Base-by-base conservation (phyloP, 371 early-diverging fungal genomes). In the Rhizopus microsporus region DNA sequence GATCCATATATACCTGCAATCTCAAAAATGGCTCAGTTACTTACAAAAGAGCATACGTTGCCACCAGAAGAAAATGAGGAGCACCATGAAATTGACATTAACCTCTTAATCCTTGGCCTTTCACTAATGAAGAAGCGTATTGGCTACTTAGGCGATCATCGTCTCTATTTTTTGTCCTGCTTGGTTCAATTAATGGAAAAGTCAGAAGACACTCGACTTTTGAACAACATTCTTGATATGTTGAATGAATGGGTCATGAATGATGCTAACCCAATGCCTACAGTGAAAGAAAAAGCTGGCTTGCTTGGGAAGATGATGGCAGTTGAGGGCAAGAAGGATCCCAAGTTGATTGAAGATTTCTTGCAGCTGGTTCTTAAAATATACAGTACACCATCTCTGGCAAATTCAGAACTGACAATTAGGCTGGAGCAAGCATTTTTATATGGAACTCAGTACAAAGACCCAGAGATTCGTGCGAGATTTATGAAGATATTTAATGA, bases 401-500 rank as follows among this genome's bases (percentile, higher is more conserved):
- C 88, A 1, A 80, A 93, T 37, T 84, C 96, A 1, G 99, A 99
- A 53, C 73, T 98, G 54, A 96, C 97, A 0, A 91, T 93, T 7
- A 82, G 93, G 5, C 69, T 99, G 23, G 98, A 99, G 72, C 87
- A 89, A 59, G 97, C 95, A 0, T 98, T 98, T 62, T 77, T 99
- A 71, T 69, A 91, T 40, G 99, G 98, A 7, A 89, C 93, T 6
- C 82, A 87, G 17, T 77, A 82, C 55, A 81, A 86, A 5, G 88
- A 92, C 62, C 90, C 93, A 9, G 70, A 78, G 34, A 80, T 96
- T 39, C 88, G 97, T 5, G 79, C 81, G 15, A 79, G 83, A 45
- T 97, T 99, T 68, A 75, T 88, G 43, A 78, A 77, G 1, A 87
- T 96, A 4, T 89, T 98, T 56, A 87, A 96, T 58, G 67, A 82